phyloP scores from a whole-genome alignment of 2,329 filamentous ascomycete genomes.

The Pseudogymnoascus sp. region DNA sequence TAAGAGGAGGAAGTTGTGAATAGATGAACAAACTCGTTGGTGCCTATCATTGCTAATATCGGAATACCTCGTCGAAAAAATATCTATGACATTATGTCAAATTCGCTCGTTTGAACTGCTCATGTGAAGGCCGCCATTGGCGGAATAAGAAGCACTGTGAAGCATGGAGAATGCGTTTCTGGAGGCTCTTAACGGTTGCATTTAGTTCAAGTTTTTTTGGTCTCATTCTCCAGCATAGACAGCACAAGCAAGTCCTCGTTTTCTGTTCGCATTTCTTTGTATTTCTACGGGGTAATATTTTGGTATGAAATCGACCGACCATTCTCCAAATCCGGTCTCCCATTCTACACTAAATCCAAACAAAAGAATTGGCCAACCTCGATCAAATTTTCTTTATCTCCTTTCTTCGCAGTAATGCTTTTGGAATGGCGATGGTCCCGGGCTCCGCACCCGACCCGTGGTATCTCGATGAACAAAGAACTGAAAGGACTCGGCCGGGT shows the following conservation, averaged over 20 bases:
- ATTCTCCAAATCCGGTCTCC: not conserved
- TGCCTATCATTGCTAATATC: constrained; percentile 5
- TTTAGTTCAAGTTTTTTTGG: not conserved
- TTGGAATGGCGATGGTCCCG: not conserved
- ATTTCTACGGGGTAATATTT: not conserved
- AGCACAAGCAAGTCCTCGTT: not conserved
- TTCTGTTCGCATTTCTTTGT: not conserved
- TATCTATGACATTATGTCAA: constrained; percentile 6
- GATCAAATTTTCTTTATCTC: not conserved
- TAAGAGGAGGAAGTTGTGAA: constrained; percentile 29
- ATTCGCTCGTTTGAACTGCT: not conserved
- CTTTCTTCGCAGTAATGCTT: not conserved
- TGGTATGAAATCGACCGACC: not conserved
- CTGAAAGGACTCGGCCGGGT: not conserved
- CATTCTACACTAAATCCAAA: not conserved
- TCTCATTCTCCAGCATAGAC: not conserved
- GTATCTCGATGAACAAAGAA: not conserved
- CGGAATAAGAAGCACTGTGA: not conserved
- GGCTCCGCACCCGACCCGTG: not conserved
- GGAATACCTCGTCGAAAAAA: constrained; percentile 6
- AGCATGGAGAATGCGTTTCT: too few relatives aligned
- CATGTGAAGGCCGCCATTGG: not conserved
- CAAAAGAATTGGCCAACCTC: not conserved
- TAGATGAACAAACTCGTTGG: constrained; percentile 9
- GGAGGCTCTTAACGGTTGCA: too few relatives aligned